phyloP scores from a whole-genome alignment of 768 basidiomycete genomes.

The Mycena floridula region DNA sequence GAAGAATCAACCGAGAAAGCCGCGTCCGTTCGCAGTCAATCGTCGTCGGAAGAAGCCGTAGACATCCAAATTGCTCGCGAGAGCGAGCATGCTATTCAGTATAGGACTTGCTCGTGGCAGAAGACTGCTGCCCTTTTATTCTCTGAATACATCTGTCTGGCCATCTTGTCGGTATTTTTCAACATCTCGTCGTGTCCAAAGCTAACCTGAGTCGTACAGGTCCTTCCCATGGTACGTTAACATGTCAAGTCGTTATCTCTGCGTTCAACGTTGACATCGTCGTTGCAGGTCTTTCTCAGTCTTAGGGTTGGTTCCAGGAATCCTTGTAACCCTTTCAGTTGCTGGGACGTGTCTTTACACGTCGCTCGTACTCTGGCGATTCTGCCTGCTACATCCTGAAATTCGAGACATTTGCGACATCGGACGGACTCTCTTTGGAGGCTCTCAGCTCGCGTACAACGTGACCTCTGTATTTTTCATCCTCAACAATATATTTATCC shows the following conservation, averaged over 20 bases:
- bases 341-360: conserved; percentile 38
- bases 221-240: conserved; percentile 28
- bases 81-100: conserved; percentile 27
- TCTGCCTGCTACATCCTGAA: conserved; percentile 43
- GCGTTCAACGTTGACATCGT: not conserved
- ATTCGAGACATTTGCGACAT: conserved; percentile 47
- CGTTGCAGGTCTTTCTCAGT: conserved; percentile 34
- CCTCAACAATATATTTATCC: conserved; percentile 50
- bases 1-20: too few species aligned
- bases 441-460: conserved; percentile 42
- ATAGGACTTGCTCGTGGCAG: conserved; percentile 40
- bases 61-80: conserved; percentile 18
- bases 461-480: conserved; percentile 46
- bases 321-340: conserved; percentile 33
- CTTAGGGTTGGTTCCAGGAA: conserved; percentile 36
- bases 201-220: too few species aligned
- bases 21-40: too few species aligned
- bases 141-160: conserved; percentile 41
- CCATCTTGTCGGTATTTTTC: too few species aligned
- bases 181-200: too few species aligned
- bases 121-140: conserved; percentile 42
- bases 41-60: conserved; percentile 1
- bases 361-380: conserved; percentile 40
- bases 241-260: not conserved
- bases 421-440: conserved; percentile 38